phyloP scores from a whole-genome alignment of 2,329 filamentous ascomycete species.

The Albophoma yamanashiensis region DNA sequence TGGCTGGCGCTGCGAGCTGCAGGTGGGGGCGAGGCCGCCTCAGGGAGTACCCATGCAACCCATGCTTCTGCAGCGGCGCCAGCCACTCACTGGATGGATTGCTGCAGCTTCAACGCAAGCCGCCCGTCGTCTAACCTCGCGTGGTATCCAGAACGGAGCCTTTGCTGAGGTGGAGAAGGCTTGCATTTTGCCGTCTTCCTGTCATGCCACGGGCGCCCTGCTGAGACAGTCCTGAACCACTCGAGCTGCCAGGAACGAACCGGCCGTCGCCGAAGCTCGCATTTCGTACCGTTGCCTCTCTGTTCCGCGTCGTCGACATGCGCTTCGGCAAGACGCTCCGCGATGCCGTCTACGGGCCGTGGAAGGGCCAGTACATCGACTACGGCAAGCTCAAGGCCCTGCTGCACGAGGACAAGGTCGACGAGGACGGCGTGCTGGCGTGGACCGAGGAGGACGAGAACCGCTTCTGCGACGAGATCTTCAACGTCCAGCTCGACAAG shows the following conservation, averaged over 20 bases:
- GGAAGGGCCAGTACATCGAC: conserved; percentile 92
- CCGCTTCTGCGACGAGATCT: conserved; percentile 85
- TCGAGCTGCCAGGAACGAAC: not conserved
- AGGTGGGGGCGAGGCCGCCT: not conserved
- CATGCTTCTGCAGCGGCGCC: not conserved
- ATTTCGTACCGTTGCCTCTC: not conserved
- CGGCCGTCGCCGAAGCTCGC: not conserved
- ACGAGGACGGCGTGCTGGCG: conserved; percentile 50
- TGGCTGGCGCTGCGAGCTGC: not conserved
- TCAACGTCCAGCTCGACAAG: conserved; percentile 92
- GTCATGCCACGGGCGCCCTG: not conserved
- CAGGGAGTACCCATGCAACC: not conserved
- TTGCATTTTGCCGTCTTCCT: not conserved
- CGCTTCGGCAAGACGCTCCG: conserved; percentile 86
- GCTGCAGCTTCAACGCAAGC: not conserved
- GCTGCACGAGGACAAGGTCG: conserved; percentile 61
- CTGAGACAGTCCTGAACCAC: not conserved
- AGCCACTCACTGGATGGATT: not conserved
- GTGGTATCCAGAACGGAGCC: not conserved
- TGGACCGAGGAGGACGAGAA: conserved; percentile 96
- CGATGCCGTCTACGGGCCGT: conserved; percentile 70
- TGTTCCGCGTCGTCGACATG: conserved; percentile 40
- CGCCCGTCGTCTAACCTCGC: not conserved
- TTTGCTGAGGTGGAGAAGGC: not conserved
- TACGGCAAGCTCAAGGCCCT: conserved; percentile 88